These are phyloP conservation scores for Drechslerella coelobrocha DNA, from an alignment of 2,329 filamentous ascomycete species.

Conservation along the genomic window DNA sequence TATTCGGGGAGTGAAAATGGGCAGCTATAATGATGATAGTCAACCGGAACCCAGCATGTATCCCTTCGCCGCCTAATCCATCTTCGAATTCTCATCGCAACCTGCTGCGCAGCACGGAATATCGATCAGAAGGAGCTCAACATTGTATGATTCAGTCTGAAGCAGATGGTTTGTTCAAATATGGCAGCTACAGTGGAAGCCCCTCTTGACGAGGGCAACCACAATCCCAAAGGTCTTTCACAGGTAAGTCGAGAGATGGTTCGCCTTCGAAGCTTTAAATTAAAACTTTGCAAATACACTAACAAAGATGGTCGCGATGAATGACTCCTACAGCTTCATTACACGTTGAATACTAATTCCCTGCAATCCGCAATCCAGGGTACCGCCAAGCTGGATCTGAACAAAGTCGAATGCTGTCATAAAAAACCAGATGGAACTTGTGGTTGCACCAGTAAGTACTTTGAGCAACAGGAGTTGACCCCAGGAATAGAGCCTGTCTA, in stretches of 20 bases:
- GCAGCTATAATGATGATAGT: too few relatives aligned
- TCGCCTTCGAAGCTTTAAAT: too few relatives aligned
- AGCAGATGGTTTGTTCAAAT: conserved; percentile 1
- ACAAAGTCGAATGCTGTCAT: conserved; percentile 30
- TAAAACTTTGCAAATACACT: too few relatives aligned
- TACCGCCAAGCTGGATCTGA: not conserved
- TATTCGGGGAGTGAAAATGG: too few relatives aligned
- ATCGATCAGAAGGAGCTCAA: too few relatives aligned
- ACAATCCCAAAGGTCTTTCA: conserved; percentile 1
- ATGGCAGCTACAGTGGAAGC: conserved; percentile 19
- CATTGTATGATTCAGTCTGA: conserved; percentile 8
- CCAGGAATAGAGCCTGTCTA: too few relatives aligned
- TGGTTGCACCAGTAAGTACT: conserved; percentile 34
- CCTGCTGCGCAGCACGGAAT: too few relatives aligned
- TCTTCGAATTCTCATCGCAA: too few relatives aligned
- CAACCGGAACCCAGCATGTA: too few relatives aligned
- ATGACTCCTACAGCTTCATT: conserved; percentile 15
- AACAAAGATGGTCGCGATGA: too few relatives aligned
- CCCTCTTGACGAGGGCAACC: not conserved
- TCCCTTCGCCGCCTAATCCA: too few relatives aligned
- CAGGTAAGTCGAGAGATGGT: conserved; percentile 3
- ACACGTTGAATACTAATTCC: not conserved
- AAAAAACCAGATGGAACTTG: not conserved
- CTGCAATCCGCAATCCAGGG: conserved; percentile 17
- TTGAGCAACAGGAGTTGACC: not conserved